Percentiles rank a stretch among this genome's conserved stretches.
These are phyloP conservation scores for Apodospora peruviana DNA, from an alignment of 495 filamentous ascomycete genomes.

Conservation along the genomic window DNA sequence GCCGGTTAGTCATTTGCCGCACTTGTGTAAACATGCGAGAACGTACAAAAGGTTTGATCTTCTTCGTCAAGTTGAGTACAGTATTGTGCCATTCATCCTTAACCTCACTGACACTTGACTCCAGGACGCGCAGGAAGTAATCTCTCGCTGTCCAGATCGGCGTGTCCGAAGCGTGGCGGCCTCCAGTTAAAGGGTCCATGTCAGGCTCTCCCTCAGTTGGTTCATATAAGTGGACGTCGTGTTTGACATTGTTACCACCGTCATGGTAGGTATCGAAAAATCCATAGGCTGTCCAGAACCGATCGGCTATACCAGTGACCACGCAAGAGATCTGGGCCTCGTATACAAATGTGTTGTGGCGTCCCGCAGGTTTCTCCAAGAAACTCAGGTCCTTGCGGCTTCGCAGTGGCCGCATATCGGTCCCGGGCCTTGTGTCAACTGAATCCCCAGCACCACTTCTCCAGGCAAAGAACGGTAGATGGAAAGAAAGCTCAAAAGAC, in stretches of 20 bases:
- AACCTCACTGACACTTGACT: constrained; percentile 2
- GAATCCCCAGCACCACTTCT: not conserved
- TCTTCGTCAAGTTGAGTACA: constrained; percentile 3
- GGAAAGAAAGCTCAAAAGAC: constrained; percentile 12
- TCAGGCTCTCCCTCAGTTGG: not conserved
- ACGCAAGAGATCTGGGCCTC: constrained; percentile 15
- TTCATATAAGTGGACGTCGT: constrained; percentile 7
- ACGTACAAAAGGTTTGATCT: constrained; percentile 4
- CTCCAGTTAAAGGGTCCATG: constrained; percentile 6
- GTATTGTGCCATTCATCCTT: constrained; percentile 13
- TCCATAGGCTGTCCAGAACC: constrained; percentile 13
- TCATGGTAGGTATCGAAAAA: constrained; percentile 20
- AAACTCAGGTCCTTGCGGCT: not conserved
- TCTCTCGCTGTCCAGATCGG: constrained; percentile 7
- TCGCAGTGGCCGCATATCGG: not conserved
- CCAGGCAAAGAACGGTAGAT: constrained; percentile 12
- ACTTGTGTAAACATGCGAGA: too few species aligned
- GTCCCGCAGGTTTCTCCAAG: not conserved
- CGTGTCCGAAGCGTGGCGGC: not conserved
- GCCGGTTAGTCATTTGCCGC: too few species aligned
- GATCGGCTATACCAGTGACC: constrained; percentile 12
- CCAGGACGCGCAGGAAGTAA: constrained; percentile 13
- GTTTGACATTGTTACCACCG: constrained; percentile 6
- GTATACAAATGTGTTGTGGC: constrained; percentile 3
- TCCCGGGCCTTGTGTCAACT: not conserved